These are phyloP conservation scores for Rhizopus delemar DNA, from an alignment of 371 early-diverging fungal species.

Conservation along the genomic window DNA sequence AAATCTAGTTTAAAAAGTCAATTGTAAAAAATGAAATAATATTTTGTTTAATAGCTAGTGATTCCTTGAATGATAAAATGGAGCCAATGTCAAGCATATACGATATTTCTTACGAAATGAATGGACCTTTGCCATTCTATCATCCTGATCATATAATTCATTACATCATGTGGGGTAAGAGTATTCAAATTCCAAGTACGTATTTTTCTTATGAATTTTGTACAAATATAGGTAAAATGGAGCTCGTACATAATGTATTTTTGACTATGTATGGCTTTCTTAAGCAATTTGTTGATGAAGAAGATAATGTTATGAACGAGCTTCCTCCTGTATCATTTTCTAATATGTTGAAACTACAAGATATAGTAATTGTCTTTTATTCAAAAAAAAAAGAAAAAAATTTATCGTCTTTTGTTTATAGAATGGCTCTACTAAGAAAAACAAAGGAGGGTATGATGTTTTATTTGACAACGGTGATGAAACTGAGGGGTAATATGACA, in stretches of 20 bases:
- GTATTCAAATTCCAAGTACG: neutral
- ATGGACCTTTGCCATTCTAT: conserved; percentile 72
- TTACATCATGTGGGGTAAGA: conserved; percentile 75
- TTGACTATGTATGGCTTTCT: conserved; percentile 53
- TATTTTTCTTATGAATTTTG: neutral
- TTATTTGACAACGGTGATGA: conserved; percentile 43
- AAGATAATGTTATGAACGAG: conserved; percentile 37
- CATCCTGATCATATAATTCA: conserved; percentile 76
- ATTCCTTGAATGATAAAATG: conserved; percentile 27
- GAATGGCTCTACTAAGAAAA: neutral
- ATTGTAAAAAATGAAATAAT: neutral
- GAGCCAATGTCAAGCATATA: conserved; percentile 56
- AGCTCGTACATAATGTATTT: conserved; percentile 64
- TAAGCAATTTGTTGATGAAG: conserved; percentile 50
- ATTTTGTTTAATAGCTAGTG: neutral
- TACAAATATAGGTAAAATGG: conserved; percentile 58
- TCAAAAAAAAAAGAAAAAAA: neutral
- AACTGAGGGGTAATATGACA: conserved; percentile 7
- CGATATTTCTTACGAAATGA: conserved; percentile 55
- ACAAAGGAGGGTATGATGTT: conserved; percentile 23
- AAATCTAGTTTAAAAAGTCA: conserved; percentile 5
- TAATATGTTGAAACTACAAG: conserved; percentile 54
- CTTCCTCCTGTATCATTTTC: conserved; percentile 56
- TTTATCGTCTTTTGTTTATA: neutral
- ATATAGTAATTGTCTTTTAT: conserved; percentile 32